phyloP scores from a whole-genome alignment of 2,329 filamentous ascomycete species.

The Bipolaris sorokiniana region DNA sequence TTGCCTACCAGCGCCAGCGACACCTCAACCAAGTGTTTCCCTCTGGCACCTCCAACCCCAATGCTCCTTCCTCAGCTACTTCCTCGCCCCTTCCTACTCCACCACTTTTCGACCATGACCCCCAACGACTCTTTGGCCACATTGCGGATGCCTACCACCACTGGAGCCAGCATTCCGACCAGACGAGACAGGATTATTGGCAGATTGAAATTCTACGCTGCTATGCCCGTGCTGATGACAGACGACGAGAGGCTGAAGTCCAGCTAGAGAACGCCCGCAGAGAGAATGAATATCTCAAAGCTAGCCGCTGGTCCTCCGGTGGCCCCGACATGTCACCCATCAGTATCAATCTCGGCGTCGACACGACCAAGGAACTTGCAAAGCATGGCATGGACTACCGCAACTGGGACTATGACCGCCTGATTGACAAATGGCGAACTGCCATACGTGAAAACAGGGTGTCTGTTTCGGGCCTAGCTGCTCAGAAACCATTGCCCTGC shows the following conservation, averaged over 20 bases:
- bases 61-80: constrained; percentile 30
- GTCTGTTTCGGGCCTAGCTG: constrained; percentile 37
- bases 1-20: constrained; percentile 43
- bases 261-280: constrained; percentile 50
- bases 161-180: constrained; percentile 71
- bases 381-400: constrained; percentile 47
- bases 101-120: constrained; percentile 61
- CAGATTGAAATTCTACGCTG: constrained; percentile 55
- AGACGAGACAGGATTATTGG: constrained; percentile 53
- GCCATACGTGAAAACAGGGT: constrained; percentile 44
- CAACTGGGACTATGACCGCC: constrained; percentile 51
- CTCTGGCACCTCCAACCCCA: constrained; percentile 28
- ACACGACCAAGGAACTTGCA: constrained; percentile 49
- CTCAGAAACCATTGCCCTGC: constrained; percentile 44
- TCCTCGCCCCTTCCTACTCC: constrained; percentile 48
- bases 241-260: constrained; percentile 44
- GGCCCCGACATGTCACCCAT: constrained; percentile 40
- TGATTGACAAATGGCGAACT: constrained; percentile 50
- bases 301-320: constrained; percentile 35
- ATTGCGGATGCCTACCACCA: constrained; percentile 76
- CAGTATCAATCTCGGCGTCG: constrained; percentile 45
- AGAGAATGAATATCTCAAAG: constrained; percentile 52
- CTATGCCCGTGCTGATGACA: constrained; percentile 51
- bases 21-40: constrained; percentile 47
- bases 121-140: constrained; percentile 75